These are phyloP conservation scores for Rhynchospora tenuis DNA, from an alignment of 176 grass and related monocot species.

Conservation along the genomic window DNA sequence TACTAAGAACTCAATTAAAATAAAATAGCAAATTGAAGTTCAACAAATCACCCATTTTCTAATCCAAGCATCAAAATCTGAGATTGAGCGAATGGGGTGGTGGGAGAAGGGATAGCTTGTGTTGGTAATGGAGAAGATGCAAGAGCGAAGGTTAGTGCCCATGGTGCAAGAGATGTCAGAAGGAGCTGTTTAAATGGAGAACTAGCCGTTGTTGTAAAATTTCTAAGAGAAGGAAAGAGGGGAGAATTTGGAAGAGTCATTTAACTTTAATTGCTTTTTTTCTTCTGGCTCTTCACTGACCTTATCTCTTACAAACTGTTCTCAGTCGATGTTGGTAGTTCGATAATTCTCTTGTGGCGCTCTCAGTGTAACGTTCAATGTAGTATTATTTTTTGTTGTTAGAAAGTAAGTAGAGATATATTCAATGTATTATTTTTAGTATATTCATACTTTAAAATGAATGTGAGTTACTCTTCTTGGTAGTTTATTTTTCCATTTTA, in stretches of 20 bases:
- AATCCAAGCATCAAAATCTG: constrained; percentile 67
- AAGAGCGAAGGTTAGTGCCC: constrained; percentile 25
- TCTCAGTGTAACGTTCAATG: background rate
- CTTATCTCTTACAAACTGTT: constrained; percentile 10
- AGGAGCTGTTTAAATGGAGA: constrained; percentile 9
- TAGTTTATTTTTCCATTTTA: no score
- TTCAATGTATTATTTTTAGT: background rate
- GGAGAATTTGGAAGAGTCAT: constrained; percentile 23
- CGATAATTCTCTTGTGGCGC: background rate
- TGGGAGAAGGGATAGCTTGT: constrained; percentile 27
- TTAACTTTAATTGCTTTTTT: background rate
- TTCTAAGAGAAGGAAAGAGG: background rate
- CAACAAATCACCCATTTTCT: constrained; percentile 49
- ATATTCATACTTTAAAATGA: background rate
- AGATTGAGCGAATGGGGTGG: constrained; percentile 68
- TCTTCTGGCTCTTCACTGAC: background rate
- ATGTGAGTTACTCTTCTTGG: no score
- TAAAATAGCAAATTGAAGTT: background rate
- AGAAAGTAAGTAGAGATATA: no score
- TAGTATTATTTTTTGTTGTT: background rate
- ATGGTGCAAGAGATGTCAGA: constrained; percentile 35
- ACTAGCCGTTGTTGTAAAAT: constrained; percentile 24
- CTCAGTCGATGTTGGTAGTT: background rate
- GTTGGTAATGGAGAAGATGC: constrained; percentile 26
- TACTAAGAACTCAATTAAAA: background rate